A percentile compares a stretch with the other conserved stretches of the same genome.
These are phyloP conservation scores for Boletus huronensis DNA, from an alignment of 768 basidiomycete genomes.

Conservation along the genomic window DNA sequence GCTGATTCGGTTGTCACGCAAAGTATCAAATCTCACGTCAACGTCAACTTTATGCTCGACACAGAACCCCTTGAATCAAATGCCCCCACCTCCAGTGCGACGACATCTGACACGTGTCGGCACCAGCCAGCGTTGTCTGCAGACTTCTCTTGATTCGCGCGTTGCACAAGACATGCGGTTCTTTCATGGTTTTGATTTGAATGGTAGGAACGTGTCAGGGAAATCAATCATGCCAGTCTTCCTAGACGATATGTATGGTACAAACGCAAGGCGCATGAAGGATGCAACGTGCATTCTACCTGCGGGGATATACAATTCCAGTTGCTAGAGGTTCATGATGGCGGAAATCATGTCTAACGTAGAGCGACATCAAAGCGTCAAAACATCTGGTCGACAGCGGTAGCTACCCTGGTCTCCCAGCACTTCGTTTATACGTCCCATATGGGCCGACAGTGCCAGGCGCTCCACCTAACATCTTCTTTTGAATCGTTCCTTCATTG, in stretches of 20 bases:
- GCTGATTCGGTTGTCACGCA: background rate
- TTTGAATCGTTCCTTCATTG: slow-evolving; percentile 15
- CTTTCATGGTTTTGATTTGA: background rate
- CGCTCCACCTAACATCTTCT: slow-evolving; percentile 32
- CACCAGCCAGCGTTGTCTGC: background rate
- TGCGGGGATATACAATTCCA: background rate
- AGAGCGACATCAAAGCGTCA: background rate
- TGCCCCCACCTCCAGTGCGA: no score
- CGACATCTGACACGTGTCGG: no score
- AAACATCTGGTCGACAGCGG: background rate
- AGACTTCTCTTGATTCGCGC: background rate
- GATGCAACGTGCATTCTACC: background rate
- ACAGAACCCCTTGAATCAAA: background rate
- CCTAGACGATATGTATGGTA: no score
- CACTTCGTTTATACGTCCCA: slow-evolving; percentile 40
- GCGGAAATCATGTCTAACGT: background rate
- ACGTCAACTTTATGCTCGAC: background rate
- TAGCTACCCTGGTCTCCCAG: slow-evolving; percentile 14
- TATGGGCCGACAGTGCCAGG: slow-evolving; percentile 41
- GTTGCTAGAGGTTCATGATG: background rate
- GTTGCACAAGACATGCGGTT: background rate
- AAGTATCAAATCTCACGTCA: slow-evolving; percentile 1
- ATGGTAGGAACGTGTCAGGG: background rate
- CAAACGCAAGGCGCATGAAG: background rate
- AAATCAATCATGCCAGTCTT: background rate